Base-by-base conservation (phyloP, 345 rosid species). In the Lumnitzera littorea region DNA sequence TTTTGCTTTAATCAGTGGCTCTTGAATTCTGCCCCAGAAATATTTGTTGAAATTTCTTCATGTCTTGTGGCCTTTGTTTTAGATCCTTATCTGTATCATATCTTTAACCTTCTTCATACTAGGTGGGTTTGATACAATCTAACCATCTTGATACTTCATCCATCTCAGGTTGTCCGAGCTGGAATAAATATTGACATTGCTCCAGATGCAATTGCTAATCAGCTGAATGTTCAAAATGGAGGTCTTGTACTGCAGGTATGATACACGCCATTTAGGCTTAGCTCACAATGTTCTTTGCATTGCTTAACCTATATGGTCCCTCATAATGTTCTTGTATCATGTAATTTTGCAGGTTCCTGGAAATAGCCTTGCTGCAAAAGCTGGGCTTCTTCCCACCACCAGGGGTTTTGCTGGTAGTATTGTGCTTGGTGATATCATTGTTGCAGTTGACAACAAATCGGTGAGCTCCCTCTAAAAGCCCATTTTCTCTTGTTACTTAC, bases 351-450 rank as follows among this genome's bases (percentile, higher is more conserved):
- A 92, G 96, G 94, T 92, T 65, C 90, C 94, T 10, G 78, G 65
- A 60, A 77, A 87, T 70, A 77, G 96, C 64, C 29, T 72, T 15
- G 96, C 94, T 20, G 94, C 83, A 14, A 89, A 84, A 72, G 89
- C 82, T 27, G 98, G 96, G 36, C 54, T 92, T 62, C 78, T 62
- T 62, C 87, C 96, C 20, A 85, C 96, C 5, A 77, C 88, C 11
- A 73, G 98, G 62, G 98, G 96, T 31, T 89, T 87, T 66, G 86
- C 96, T 49, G 98, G 98, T 64, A 89, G 82, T 41, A 90, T 92
- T 51, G 47, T 87, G 11, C 89, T 89, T 43, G 98, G 98, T 6
- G 98, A 92, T 69, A 62, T 89, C 80, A 87, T 92, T 56, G 75
- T 80, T 64, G 86, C 80, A 58, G 89, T 89, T 50, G 83, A 89